Evolutionary conservation across 352 stramenopile species (phyloP).

Genomic region (Albugo candida): DNA sequence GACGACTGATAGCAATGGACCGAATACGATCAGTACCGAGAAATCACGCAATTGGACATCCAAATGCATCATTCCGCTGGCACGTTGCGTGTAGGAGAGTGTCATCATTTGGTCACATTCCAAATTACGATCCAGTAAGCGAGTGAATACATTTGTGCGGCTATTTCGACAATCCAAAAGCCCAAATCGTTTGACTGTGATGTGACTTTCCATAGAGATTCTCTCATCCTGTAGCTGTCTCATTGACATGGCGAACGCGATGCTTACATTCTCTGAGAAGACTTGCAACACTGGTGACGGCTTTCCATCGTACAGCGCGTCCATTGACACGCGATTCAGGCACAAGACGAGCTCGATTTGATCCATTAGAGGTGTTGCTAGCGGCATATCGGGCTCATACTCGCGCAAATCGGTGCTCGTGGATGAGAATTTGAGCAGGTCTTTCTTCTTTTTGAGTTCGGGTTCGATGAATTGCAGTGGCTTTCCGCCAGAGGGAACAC

Average conservation of each 20-base stretch:
- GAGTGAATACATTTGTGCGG: constrained; percentile 47
- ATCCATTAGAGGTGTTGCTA: constrained; percentile 29
- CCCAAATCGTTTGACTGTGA: constrained; percentile 42
- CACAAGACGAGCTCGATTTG: constrained; percentile 28
- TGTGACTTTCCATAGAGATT: neutral
- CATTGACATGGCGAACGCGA: neutral
- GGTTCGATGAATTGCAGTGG: constrained; percentile 23
- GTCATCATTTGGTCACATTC: constrained; percentile 32
- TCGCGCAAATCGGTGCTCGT: constrained; percentile 25
- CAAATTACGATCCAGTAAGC: constrained; percentile 56
- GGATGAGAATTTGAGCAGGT: constrained; percentile 38
- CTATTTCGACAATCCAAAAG: constrained; percentile 43
- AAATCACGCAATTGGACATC: constrained; percentile 41
- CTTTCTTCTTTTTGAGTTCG: constrained; percentile 21
- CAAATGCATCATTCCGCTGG: constrained; percentile 20
- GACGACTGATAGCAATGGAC: constrained; percentile 34
- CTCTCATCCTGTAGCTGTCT: neutral
- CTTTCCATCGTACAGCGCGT: constrained; percentile 27
- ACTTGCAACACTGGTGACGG: neutral
- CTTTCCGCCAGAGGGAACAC: constrained; percentile 32
- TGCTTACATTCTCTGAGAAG: neutral
- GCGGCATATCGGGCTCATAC: constrained; percentile 30
- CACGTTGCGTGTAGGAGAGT: constrained; percentile 23
- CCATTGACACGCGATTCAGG: constrained; percentile 26
- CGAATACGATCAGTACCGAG: constrained; percentile 53